A percentile compares a stretch with the other conserved stretches of the same genome.
These are phyloP conservation scores for Solanum peruvianum DNA, from an alignment of 257 asterid genomes.

Conservation along the genomic window DNA sequence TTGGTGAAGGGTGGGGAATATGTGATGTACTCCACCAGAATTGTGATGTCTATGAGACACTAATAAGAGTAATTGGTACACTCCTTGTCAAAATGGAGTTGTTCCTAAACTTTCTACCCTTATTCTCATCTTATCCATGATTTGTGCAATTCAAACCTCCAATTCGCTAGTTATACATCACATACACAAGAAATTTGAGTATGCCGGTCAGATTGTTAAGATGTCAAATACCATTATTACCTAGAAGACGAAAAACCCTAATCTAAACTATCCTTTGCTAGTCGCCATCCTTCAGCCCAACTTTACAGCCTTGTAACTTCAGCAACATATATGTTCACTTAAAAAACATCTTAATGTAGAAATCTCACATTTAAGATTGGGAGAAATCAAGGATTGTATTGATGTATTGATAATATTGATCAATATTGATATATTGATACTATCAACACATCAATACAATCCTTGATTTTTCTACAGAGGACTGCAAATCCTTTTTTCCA, in stretches of 20 bases:
- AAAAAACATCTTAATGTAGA: not conserved
- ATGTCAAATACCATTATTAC: not conserved
- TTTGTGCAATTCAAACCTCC: not conserved
- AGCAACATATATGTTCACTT: not conserved
- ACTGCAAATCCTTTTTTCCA: too few species aligned
- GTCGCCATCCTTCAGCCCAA: not conserved
- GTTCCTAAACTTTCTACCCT: not conserved
- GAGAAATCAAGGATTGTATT: too few species aligned
- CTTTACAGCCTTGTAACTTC: not conserved
- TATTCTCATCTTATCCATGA: not conserved
- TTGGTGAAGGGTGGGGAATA: not conserved
- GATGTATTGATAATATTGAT: too few species aligned
- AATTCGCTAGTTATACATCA: not conserved
- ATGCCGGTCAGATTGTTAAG: not conserved
- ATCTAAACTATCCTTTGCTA: not conserved
- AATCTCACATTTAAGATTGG: too few species aligned
- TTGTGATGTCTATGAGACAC: not conserved
- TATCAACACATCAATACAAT: too few species aligned
- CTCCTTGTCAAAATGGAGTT: not conserved
- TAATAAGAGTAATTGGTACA: not conserved
- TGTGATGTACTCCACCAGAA: not conserved
- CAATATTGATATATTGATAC: too few species aligned
- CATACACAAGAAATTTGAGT: not conserved
- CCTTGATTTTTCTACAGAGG: too few species aligned
- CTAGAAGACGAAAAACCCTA: not conserved